These are phyloP conservation scores for Geranomyces michiganensis DNA, from an alignment of 192 early-diverging fungal species.

Conservation along the genomic window DNA sequence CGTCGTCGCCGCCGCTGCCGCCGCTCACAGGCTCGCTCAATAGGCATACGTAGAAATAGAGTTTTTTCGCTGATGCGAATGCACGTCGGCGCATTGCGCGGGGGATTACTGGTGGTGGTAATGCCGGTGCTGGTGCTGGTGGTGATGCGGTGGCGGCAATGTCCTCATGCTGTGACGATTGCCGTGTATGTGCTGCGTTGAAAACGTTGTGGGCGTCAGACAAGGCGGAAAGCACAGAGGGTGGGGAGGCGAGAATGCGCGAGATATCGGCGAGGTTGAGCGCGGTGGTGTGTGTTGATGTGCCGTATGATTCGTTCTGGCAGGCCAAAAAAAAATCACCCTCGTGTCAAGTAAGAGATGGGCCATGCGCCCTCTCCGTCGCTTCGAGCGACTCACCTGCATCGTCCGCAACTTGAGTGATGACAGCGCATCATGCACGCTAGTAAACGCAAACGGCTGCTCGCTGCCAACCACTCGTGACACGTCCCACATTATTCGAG, in stretches of 20 bases:
- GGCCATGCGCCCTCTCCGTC: no score
- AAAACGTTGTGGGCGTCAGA: slow-evolving; percentile 25
- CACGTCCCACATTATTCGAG: slow-evolving; percentile 24
- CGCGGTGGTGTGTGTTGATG: neutral
- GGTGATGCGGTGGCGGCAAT: no score
- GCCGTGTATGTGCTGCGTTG: neutral
- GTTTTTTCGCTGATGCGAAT: slow-evolving; percentile 22
- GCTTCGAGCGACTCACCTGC: slow-evolving; percentile 18
- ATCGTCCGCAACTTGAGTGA: slow-evolving; percentile 12
- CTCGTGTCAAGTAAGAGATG: neutral
- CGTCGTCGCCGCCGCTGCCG: no score
- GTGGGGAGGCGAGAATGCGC: slow-evolving; percentile 4
- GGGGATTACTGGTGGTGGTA: slow-evolving; percentile 17
- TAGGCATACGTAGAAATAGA: slow-evolving; percentile 31
- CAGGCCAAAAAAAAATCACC: no score
- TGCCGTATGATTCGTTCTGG: slow-evolving; percentile 27
- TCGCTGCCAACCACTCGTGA: slow-evolving; percentile 23
- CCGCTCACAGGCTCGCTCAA: neutral
- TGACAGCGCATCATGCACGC: slow-evolving; percentile 18
- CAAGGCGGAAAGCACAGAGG: slow-evolving; percentile 7
- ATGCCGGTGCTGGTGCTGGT: neutral
- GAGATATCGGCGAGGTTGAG: slow-evolving; percentile 12
- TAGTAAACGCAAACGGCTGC: slow-evolving; percentile 25
- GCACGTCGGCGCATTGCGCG: slow-evolving; percentile 18
- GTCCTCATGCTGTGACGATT: neutral